These are phyloP conservation scores for Diversispora eburnea DNA, from an alignment of 192 early-diverging fungal species.

Conservation along the genomic window DNA sequence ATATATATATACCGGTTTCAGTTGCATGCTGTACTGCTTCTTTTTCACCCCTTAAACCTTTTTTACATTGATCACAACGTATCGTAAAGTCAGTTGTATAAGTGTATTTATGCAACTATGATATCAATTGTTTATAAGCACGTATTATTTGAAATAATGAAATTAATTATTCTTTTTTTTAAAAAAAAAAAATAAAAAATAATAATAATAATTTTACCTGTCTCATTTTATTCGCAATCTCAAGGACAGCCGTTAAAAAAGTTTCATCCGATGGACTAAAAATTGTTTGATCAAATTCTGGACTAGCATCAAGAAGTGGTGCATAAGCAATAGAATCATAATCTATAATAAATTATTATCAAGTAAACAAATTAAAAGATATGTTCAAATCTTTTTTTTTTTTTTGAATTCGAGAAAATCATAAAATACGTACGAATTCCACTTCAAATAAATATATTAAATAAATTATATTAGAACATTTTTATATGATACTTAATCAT, in stretches of 20 bases:
- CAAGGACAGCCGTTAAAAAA: conserved; percentile 36
- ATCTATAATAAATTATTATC: conserved; percentile 39
- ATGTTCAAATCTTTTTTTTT: neutral
- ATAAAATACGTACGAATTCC: conserved; percentile 51
- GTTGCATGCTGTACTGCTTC: conserved; percentile 62
- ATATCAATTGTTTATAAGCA: neutral
- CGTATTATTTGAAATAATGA: neutral
- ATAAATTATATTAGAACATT: neutral
- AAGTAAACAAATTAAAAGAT: neutral
- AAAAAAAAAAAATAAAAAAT: neutral
- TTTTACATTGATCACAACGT: conserved; percentile 58
- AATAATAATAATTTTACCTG: conserved; percentile 32
- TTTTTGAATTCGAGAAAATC: neutral
- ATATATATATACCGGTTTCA: conserved; percentile 33
- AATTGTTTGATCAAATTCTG: conserved; percentile 72
- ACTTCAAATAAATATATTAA: conserved; percentile 34
- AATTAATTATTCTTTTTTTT: neutral
- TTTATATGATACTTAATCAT: neutral
- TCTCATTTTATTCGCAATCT: conserved; percentile 43
- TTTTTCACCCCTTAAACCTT: conserved; percentile 53
- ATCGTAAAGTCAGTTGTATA: conserved; percentile 69
- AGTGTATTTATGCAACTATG: conserved; percentile 67
- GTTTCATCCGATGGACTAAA: conserved; percentile 46
- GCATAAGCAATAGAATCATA: conserved; percentile 75
- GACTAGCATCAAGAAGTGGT: conserved; percentile 46